Base-by-base conservation (phyloP, 148 eudicot genomes). In the Cornus controversa region DNA sequence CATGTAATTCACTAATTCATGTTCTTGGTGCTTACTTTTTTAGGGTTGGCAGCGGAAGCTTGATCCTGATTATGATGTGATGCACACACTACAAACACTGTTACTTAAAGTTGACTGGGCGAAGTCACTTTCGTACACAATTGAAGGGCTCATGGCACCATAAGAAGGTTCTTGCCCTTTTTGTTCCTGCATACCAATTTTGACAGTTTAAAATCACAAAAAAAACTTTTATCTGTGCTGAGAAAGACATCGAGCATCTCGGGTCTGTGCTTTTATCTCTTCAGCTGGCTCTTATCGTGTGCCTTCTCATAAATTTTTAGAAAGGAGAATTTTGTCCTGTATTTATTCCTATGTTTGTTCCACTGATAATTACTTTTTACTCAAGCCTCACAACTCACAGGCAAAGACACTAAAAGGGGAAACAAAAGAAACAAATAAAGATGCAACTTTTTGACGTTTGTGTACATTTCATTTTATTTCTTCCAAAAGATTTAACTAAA, bases 11-110 rank as follows among this genome's bases (percentile, higher is more conserved):
- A 50, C 57, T 50, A 50, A 40, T 50, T 50, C 57, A 3, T 29
- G 20, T 28, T 22, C 36, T 13, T 70, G 45, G 10, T 74, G 18
- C 25, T 10, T 25, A 1, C 31, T 73, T 11, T 76, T 65, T 13
- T 62, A 96, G 99, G 98, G 99, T 73, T 96, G 99, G 99, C 99
- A 96, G 71, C 87, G 99, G 82, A 96, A 96, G 88, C 97, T 96
- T 22, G 99, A 96, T 81, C 99, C 99, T 8, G 92, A 90, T 58
- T 96, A 96, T 22, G 88, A 96, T 82, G 89, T 96, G 76, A 96
- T 96, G 99, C 86, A 79, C 36, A 96, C 99, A 6, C 87, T 96
- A 16, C 96, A 89, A 78, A 89, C 93, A 2, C 78, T 96, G 80
- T 85, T 96, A 62, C 89, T 96, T 69, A 96, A 92, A 89, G 91